Evolutionary conservation across 176 grass and related monocot genomes (phyloP).

Genomic region (Oryza glumipatula): DNA sequence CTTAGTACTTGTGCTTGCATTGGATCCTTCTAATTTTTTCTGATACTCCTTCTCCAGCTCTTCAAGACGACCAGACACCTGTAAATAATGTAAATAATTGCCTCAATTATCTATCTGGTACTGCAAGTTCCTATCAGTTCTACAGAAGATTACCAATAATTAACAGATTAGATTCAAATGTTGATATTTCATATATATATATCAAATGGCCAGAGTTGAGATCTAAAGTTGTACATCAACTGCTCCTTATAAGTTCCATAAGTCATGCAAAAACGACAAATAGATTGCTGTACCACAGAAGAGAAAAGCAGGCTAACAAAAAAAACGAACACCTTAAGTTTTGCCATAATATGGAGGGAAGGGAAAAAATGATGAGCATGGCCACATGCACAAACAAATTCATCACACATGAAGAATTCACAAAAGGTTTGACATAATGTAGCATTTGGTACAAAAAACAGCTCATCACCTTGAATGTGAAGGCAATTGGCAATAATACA

Average conservation of each 20-base stretch:
- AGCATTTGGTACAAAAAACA: slow-evolving; percentile 5
- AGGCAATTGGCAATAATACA: slow-evolving; percentile 73
- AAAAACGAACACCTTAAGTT: neutral
- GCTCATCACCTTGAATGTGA: slow-evolving; percentile 80
- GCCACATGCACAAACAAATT: slow-evolving; percentile 5
- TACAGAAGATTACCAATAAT: slow-evolving; percentile 3
- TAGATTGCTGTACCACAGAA: neutral
- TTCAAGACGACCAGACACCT: slow-evolving; percentile 72
- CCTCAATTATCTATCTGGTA: neutral
- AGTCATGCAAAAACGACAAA: neutral
- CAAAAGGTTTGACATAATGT: neutral
- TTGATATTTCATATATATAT: neutral
- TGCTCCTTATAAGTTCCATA: neutral
- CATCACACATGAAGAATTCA: neutral
- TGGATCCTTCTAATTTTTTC: slow-evolving; percentile 43
- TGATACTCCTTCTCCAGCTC: slow-evolving; percentile 74
- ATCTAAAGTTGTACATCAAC: neutral
- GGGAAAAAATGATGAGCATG: neutral
- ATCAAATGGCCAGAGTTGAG: neutral
- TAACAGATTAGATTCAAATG: neutral
- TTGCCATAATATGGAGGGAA: neutral
- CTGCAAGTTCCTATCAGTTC: neutral
- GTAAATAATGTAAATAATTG: slow-evolving; percentile 25
- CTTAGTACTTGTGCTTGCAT: slow-evolving; percentile 52
- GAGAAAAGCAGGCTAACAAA: neutral